Conservation (phyloP, 2,329 filamentous ascomycete species). For the Pseudocercospora crystallina region DNA sequence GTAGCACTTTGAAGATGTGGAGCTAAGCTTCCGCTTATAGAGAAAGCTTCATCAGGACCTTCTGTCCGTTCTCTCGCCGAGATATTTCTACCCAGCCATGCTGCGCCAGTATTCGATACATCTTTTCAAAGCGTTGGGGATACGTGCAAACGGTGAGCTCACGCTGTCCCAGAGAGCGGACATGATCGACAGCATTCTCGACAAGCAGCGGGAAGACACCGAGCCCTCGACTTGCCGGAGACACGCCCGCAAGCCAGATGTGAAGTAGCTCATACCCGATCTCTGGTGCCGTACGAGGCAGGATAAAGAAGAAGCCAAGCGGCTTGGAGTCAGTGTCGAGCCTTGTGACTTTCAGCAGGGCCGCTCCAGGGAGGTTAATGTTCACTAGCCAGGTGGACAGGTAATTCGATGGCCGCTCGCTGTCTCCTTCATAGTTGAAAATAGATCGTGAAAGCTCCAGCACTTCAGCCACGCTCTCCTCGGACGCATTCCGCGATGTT, state of each 20-base stretch:
- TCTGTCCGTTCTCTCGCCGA: slow-evolving; percentile 5
- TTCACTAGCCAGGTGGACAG: too few species aligned
- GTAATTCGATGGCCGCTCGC: too few species aligned
- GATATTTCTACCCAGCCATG: slow-evolving; percentile 4
- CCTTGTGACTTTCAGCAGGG: background rate
- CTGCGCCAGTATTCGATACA: slow-evolving; percentile 10
- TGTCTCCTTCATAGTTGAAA: too few species aligned
- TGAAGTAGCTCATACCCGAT: slow-evolving; percentile 4
- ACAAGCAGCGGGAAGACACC: slow-evolving; percentile 8
- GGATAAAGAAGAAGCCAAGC: slow-evolving; percentile 2
- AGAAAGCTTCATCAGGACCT: slow-evolving; percentile 11
- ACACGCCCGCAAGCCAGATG: slow-evolving; percentile 10
- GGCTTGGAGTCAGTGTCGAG: background rate
- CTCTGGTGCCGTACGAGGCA: slow-evolving; percentile 6
- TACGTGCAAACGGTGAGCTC: slow-evolving; percentile 8
- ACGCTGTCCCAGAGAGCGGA: background rate
- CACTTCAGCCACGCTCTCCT: too few species aligned
- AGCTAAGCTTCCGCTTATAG: background rate
- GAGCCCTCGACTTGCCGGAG: slow-evolving; percentile 2
- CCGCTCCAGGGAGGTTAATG: background rate
- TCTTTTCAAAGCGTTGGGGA: slow-evolving; percentile 4
- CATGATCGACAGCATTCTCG: slow-evolving; percentile 1
- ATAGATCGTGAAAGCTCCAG: too few species aligned
- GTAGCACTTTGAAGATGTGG: too few species aligned
- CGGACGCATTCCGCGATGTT: too few species aligned